phyloP scores from a whole-genome alignment of 495 filamentous ascomycete genomes.

The Bathelium albidoporum region DNA sequence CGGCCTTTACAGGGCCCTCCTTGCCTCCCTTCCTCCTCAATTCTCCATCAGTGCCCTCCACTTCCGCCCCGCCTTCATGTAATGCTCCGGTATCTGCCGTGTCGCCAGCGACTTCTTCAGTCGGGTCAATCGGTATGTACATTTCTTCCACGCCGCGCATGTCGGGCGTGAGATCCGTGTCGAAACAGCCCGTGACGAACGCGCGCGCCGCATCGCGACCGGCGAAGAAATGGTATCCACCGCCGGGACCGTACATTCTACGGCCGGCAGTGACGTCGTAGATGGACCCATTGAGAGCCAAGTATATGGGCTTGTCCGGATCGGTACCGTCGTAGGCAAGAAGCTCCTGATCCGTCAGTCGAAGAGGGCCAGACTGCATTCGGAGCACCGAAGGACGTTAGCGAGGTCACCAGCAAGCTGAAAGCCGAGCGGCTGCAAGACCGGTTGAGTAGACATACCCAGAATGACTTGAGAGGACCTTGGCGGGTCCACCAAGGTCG shows the following conservation, averaged over 20 bases:
- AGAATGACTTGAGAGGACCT: constrained; percentile 20
- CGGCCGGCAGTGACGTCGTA: constrained; percentile 79
- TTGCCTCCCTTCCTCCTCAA: constrained; percentile 39
- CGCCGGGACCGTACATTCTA: constrained; percentile 77
- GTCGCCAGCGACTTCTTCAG: constrained; percentile 22
- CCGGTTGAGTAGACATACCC: constrained; percentile 15
- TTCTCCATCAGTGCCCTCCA: constrained; percentile 29
- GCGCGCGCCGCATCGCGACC: constrained; percentile 79
- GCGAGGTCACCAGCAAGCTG: constrained; percentile 6
- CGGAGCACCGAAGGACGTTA: neutral
- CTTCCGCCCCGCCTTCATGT: constrained; percentile 6
- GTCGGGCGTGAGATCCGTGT: constrained; percentile 70
- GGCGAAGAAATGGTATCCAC: constrained; percentile 77
- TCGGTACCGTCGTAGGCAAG: constrained; percentile 68
- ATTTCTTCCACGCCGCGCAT: constrained; percentile 79
- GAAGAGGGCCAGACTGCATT: constrained; percentile 31
- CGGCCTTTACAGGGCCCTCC: constrained; percentile 28
- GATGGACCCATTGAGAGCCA: constrained; percentile 87
- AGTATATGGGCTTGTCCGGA: constrained; percentile 65
- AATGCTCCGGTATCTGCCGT: neutral
- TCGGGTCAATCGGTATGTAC: constrained; percentile 65
- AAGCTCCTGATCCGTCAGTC: constrained; percentile 65
- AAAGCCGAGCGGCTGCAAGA: constrained; percentile 6
- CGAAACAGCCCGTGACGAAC: constrained; percentile 96
- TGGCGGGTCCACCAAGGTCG: constrained; percentile 58